Evolutionary conservation across 345 rosid species (phyloP), one percentile per base, ranked within the genome.

Genomic region (Moringa oleifera): DNA sequence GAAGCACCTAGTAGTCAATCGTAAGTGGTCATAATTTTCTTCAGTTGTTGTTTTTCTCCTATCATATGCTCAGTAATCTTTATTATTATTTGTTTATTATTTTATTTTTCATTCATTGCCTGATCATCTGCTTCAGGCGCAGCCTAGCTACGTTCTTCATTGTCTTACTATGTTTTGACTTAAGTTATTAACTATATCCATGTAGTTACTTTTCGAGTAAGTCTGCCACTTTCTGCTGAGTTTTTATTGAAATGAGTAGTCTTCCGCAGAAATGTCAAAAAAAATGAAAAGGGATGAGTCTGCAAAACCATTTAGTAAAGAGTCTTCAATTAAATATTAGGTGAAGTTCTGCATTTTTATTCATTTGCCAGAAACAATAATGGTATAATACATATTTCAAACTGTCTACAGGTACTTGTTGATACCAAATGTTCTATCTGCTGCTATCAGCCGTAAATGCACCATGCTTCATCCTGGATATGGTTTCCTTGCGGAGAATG

Each of bases 381-480:
- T 51, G 41, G 18, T 12, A 15, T 64, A 45, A 51, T 20, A 16
- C 58, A 31, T 33, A 18, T 65, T 54, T 67, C 7, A 60, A n/a
- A 21, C 18, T 58, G 31, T 64, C 18, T 77, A 25, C 80, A 94
- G 97, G 77, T 94, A 90, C 70, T 78, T 94, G 58, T 64, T 88
- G 75, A 86, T 88, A 55, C 89, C 90, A 7, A 94, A 94, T 82
- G 99, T 90, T 70, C 66, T 94, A 33, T 86, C 99, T 16, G 99
- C 97, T 69, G 99, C 99, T 54, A 80, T 84, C 18, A 94, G 92
- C 79, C 85, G 86, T 12, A 76, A 82, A 46, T 94, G 99, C 69
- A 90, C 97, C 23, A 90, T 94, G 99, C 81, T 94, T 54, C 99
- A 94, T 83, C 99, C 99, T 68, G 99, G 99, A 66, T 94, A 94